These are phyloP conservation scores for Sphagnum fallax DNA, from an alignment of 228 moss, liverwort and hornwort genomes.

Conservation along the genomic window DNA sequence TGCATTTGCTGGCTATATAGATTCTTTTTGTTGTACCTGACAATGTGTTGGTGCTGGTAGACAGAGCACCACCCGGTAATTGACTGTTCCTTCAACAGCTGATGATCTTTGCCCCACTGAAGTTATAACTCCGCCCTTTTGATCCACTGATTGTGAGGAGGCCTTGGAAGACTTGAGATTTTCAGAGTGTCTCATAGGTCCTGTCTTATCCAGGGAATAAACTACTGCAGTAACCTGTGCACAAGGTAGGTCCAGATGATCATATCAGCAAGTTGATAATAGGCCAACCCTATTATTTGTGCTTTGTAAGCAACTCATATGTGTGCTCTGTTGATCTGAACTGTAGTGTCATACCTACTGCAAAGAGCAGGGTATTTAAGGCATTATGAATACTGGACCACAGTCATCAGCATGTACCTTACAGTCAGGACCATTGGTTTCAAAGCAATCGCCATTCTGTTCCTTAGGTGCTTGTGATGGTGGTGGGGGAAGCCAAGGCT, in stretches of 20 bases:
- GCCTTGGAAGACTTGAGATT: background rate
- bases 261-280: too few species aligned
- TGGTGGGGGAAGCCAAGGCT: slow-evolving; percentile 35
- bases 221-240: slow-evolving; percentile 45
- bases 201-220: slow-evolving; percentile 22
- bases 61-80: slow-evolving; percentile 28
- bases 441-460: slow-evolving; percentile 38
- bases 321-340: too few species aligned
- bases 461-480: slow-evolving; percentile 9
- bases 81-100: background rate
- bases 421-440: slow-evolving; percentile 58
- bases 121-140: slow-evolving; percentile 6
- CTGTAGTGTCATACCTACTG: too few species aligned
- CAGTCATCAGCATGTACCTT: slow-evolving; percentile 21
- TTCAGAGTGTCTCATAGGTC: background rate
- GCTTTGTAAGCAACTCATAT: too few species aligned
- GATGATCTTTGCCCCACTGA: too few species aligned
- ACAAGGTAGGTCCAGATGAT: background rate
- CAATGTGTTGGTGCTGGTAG: slow-evolving; percentile 32
- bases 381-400: too few species aligned
- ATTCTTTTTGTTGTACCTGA: slow-evolving; percentile 15
- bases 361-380: too few species aligned
- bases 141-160: background rate
- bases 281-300: too few species aligned
- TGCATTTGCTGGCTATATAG: too few species aligned